These are phyloP conservation scores for Arabis alpina DNA, from an alignment of 345 rosid species.

Conservation along the genomic window DNA sequence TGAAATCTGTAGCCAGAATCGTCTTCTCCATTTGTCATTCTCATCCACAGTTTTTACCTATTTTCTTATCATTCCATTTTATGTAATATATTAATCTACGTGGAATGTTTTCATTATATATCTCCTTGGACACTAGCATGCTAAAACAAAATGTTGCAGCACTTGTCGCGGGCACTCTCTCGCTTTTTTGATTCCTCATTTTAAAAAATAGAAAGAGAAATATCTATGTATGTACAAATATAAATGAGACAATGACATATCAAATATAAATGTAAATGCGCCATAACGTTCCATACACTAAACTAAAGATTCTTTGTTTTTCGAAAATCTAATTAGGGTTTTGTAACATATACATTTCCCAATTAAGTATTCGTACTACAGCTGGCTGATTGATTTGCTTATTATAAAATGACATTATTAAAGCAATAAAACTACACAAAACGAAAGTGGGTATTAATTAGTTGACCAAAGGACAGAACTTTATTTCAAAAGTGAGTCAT, in stretches of 20 bases:
- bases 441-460: slow-evolving; percentile 36
- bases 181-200: not conserved
- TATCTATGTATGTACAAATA: slow-evolving; percentile 5
- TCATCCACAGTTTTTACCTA: slow-evolving; percentile 52
- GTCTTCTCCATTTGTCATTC: slow-evolving; percentile 93
- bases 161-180: slow-evolving; percentile 49
- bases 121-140: slow-evolving; percentile 35
- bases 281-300: slow-evolving; percentile 36
- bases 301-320: slow-evolving; percentile 17
- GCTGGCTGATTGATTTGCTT: slow-evolving; percentile 35
- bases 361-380: slow-evolving; percentile 13
- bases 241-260: slow-evolving; percentile 36
- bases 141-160: slow-evolving; percentile 44
- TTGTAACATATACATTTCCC: slow-evolving; percentile 14
- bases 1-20: slow-evolving; percentile 80
- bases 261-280: slow-evolving; percentile 25
- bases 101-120: slow-evolving; percentile 22
- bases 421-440: slow-evolving; percentile 22
- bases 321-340: slow-evolving; percentile 15
- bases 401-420: slow-evolving; percentile 6
- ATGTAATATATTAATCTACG: not conserved
- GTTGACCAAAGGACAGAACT: slow-evolving; percentile 36
- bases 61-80: slow-evolving; percentile 12
- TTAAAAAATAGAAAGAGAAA: not conserved
- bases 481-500: slow-evolving; percentile 31